Conservation (phyloP, 176 grass and related monocot species). For the Aechmea fasciata region DNA sequence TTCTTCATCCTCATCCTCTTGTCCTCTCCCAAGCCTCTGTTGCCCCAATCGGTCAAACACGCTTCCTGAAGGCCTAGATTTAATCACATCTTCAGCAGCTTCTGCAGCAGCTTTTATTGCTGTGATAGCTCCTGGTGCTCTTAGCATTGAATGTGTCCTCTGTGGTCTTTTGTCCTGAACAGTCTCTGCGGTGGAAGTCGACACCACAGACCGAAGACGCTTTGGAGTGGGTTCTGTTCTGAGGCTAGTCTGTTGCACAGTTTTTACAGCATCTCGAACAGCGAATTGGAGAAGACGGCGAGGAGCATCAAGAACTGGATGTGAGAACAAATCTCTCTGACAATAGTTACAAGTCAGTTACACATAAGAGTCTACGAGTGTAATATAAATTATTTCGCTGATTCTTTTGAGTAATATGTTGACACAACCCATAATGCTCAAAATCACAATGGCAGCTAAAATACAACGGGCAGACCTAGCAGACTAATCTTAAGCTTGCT, state of each 20-base stretch:
- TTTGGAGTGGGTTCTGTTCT: conserved; percentile 54
- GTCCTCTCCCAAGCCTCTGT: conserved; percentile 27
- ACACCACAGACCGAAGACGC: conserved; percentile 64
- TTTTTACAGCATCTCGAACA: conserved; percentile 90
- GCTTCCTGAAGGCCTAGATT: conserved; percentile 59
- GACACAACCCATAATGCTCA: too few species aligned
- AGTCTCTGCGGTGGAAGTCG: conserved; percentile 38
- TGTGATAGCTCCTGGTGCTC: conserved; percentile 53
- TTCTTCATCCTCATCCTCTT: conserved; percentile 23
- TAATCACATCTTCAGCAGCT: conserved; percentile 64
- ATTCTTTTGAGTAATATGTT: too few species aligned
- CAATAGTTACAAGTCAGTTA: conserved; percentile 22
- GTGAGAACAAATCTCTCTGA: conserved; percentile 45
- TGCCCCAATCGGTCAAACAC: conserved; percentile 81
- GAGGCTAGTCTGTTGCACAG: conserved; percentile 44
- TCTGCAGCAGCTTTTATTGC: conserved; percentile 65
- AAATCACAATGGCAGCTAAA: too few species aligned
- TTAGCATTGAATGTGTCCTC: conserved; percentile 44
- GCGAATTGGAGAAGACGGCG: conserved; percentile 79
- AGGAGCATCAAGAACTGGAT: conserved; percentile 48
- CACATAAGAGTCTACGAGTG: conserved; percentile 8
- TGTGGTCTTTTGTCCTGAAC: conserved; percentile 35
- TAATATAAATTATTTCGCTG: conserved; percentile 2
- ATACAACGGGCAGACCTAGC: too few species aligned
- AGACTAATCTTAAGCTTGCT: too few species aligned